Percentiles rank a stretch among this genome's conserved stretches.
phyloP scores from a whole-genome alignment of 2,329 filamentous ascomycete genomes.

The Phialemoniopsis sp. region DNA sequence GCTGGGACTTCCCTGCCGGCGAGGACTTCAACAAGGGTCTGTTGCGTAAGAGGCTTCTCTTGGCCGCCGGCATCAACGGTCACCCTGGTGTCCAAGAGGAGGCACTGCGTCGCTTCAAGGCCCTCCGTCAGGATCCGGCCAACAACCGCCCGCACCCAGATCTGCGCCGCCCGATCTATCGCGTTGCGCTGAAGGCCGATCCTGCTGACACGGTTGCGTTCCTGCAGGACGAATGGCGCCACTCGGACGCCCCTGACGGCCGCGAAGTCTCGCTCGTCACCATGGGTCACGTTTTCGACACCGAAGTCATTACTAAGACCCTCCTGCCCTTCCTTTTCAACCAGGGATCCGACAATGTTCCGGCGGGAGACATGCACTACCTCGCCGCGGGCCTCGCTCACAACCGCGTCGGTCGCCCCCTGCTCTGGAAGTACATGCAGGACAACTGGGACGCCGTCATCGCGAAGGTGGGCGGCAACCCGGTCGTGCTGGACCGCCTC shows the following conservation, averaged over 20 bases:
- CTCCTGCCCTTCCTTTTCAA: constrained; percentile 78
- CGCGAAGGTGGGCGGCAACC: constrained; percentile 69
- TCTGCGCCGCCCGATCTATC: constrained; percentile 76
- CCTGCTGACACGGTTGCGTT: constrained; percentile 66
- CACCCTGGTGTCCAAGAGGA: constrained; percentile 70
- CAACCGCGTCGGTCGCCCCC: constrained; percentile 68
- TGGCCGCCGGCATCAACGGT: constrained; percentile 69
- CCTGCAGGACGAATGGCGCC: constrained; percentile 81
- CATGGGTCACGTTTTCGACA: constrained; percentile 69
- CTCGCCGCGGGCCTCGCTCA: constrained; percentile 68
- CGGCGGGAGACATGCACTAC: constrained; percentile 82
- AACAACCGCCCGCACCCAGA: constrained; percentile 72
- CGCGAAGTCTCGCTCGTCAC: constrained; percentile 80
- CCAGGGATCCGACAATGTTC: constrained; percentile 58
- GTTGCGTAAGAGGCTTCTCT: constrained; percentile 76
- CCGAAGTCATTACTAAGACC: constrained; percentile 60
- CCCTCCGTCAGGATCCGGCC: constrained; percentile 69
- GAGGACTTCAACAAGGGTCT: constrained; percentile 83
- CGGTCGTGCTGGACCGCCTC: constrained; percentile 86
- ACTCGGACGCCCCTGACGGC: constrained; percentile 81
- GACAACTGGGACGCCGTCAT: constrained; percentile 76
- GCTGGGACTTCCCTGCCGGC: constrained; percentile 75
- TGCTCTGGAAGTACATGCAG: constrained; percentile 84
- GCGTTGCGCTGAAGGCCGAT: constrained; percentile 67
- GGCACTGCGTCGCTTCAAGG: constrained; percentile 73